Conservation (phyloP, 208 protist species). For the Perkinsela sp. region DNA sequence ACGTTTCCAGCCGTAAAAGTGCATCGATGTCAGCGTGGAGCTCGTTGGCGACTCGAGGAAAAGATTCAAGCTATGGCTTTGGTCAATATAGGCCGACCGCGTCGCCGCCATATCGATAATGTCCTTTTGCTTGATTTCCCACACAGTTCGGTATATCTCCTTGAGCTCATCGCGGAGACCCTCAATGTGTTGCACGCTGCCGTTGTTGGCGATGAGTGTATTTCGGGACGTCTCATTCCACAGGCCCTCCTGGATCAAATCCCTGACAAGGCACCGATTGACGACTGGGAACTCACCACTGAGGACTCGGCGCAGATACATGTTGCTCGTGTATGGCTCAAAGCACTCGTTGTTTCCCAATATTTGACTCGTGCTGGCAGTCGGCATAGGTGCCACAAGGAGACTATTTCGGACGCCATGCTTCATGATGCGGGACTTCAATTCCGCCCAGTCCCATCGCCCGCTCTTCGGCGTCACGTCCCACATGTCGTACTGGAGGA, state of each 20-base stretch:
- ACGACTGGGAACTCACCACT: conserved; percentile 94
- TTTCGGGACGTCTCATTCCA: conserved; percentile 79
- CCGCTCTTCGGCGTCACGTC: conserved; percentile 24
- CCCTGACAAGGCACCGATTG: conserved; percentile 88
- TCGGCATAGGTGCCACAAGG: conserved; percentile 96
- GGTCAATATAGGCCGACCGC: conserved; percentile 93
- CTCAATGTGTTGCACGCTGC: conserved; percentile 73
- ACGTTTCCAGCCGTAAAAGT: conserved; percentile 92
- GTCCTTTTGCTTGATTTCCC: conserved; percentile 87
- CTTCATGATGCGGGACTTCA: conserved; percentile 55
- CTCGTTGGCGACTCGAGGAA: conserved; percentile 80
- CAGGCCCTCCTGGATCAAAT: conserved; percentile 71
- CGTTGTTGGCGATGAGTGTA: conserved; percentile 78
- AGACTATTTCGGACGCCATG: conserved; percentile 90
- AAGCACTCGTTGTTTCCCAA: conserved; percentile 98
- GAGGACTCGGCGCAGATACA: conserved; percentile 88
- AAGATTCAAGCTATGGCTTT: conserved; percentile 93
- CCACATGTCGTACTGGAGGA: conserved; percentile 98
- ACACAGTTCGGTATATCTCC: conserved; percentile 90
- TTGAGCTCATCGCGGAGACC: conserved; percentile 78
- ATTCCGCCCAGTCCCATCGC: conserved; percentile 80
- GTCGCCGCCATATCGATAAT: conserved; percentile 96
- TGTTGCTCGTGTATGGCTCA: conserved; percentile 96
- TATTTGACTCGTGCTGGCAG: conserved; percentile 96
- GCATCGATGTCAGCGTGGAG: conserved; percentile 91